phyloP scores from a whole-genome alignment of 495 filamentous ascomycete species.

The Tuber indicum region DNA sequence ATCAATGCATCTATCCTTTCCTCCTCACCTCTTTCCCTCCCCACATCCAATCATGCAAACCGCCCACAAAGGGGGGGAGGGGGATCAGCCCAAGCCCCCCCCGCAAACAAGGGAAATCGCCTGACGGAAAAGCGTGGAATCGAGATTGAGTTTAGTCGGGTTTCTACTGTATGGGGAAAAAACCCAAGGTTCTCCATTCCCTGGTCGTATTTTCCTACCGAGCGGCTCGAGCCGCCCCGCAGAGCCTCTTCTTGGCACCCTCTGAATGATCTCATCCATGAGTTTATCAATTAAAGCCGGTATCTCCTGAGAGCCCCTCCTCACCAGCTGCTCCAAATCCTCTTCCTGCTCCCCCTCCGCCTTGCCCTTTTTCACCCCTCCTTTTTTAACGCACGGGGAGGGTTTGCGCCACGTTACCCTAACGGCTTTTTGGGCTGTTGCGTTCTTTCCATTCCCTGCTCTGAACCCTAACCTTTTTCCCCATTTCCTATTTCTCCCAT shows the following conservation, averaged over 20 bases:
- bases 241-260: background rate
- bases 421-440: background rate
- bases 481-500: background rate
- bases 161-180: conserved; percentile 1
- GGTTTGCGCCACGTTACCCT: background rate
- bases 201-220: background rate
- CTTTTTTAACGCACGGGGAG: background rate
- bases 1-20: background rate
- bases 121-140: background rate
- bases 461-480: background rate
- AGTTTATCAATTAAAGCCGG: background rate
- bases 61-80: background rate
- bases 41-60: background rate
- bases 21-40: background rate
- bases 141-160: conserved; percentile 6
- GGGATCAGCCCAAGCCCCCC: background rate
- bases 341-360: background rate
- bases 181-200: conserved; percentile 1
- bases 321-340: background rate
- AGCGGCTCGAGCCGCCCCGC: conserved; percentile 4
- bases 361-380: background rate
- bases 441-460: background rate
- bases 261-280: background rate
- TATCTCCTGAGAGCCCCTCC: background rate
- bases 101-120: background rate